These are phyloP conservation scores for Theobroma grandiflorum DNA, from an alignment of 441 rosid species.

Conservation along the genomic window DNA sequence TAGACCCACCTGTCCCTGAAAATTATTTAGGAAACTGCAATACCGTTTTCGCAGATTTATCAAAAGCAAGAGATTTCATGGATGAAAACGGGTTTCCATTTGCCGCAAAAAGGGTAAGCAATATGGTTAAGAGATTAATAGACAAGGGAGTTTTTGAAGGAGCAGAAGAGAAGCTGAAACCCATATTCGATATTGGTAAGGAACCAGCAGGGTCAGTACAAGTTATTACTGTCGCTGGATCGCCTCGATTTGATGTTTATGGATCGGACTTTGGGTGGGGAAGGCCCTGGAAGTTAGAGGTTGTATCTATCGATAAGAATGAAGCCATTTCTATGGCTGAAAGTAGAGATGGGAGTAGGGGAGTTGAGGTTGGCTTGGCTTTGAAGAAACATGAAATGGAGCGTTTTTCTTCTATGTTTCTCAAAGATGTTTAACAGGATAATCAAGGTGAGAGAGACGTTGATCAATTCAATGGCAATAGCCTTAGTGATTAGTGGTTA, in stretches of 20 bases:
- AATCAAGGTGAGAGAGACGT: not conserved
- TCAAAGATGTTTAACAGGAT: not conserved
- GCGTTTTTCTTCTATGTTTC: slow-evolving; percentile 3
- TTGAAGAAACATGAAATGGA: slow-evolving; percentile 42
- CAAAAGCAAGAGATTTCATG: slow-evolving; percentile 28
- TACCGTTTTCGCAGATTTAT: not conserved
- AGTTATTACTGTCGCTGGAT: slow-evolving; percentile 46
- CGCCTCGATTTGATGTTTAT: slow-evolving; percentile 44
- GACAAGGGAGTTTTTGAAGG: slow-evolving; percentile 7
- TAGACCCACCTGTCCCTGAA: slow-evolving; percentile 36
- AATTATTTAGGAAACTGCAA: slow-evolving; percentile 54
- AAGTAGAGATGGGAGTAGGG: slow-evolving; percentile 42
- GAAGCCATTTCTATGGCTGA: slow-evolving; percentile 46
- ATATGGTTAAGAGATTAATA: slow-evolving; percentile 25
- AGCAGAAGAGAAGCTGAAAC: not conserved
- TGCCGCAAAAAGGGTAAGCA: slow-evolving; percentile 36
- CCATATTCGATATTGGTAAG: rapidly evolving
- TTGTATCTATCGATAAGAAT: slow-evolving; percentile 44
- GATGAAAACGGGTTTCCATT: slow-evolving; percentile 33
- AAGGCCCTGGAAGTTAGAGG: slow-evolving; percentile 47
- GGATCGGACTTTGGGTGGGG: slow-evolving; percentile 67
- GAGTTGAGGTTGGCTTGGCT: slow-evolving; percentile 56
- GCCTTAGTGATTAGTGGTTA: not conserved
- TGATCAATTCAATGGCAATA: not conserved
- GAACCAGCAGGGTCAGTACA: slow-evolving; percentile 1